Evolutionary conservation across 129 eudicot species (phyloP).

Genomic region (Centrapalus pauciflorus): DNA sequence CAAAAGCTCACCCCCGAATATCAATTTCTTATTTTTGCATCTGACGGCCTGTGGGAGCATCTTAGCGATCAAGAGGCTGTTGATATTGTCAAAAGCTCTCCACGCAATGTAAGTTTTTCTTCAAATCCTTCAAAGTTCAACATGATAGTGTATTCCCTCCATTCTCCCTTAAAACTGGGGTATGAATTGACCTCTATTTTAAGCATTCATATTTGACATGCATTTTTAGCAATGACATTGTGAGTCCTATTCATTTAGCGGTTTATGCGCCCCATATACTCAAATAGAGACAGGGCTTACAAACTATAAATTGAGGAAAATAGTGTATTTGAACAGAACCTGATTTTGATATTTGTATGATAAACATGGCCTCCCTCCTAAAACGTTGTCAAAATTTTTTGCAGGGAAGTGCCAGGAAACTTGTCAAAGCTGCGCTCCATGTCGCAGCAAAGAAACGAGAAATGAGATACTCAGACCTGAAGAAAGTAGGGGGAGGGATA

Average conservation of each 20-base stretch:
- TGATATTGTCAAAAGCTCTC: constrained; percentile 44
- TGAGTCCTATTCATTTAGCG: neutral
- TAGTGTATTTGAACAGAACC: neutral
- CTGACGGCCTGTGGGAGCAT: constrained; percentile 90
- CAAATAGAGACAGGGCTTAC: neutral
- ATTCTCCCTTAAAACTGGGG: neutral
- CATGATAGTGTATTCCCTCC: neutral
- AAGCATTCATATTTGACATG: neutral
- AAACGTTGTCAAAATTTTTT: neutral
- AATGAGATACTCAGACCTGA: constrained; percentile 66
- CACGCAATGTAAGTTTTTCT: constrained; percentile 46
- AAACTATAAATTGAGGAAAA: neutral
- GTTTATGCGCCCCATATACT: neutral
- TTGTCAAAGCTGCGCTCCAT: constrained; percentile 55
- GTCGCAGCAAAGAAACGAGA: constrained; percentile 73
- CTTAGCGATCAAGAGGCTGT: constrained; percentile 72
- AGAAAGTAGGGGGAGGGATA: constrained; percentile 50
- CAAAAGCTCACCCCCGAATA: constrained; percentile 55
- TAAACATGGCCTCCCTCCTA: neutral
- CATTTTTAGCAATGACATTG: neutral
- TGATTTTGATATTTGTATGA: neutral
- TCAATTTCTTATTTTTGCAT: constrained; percentile 65
- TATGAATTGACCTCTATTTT: neutral
- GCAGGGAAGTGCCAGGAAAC: constrained; percentile 72
- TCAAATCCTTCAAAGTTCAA: neutral